Evolutionary conservation across 139 green algal genomes (phyloP).

Genomic region (Coelastrella sp.): DNA sequence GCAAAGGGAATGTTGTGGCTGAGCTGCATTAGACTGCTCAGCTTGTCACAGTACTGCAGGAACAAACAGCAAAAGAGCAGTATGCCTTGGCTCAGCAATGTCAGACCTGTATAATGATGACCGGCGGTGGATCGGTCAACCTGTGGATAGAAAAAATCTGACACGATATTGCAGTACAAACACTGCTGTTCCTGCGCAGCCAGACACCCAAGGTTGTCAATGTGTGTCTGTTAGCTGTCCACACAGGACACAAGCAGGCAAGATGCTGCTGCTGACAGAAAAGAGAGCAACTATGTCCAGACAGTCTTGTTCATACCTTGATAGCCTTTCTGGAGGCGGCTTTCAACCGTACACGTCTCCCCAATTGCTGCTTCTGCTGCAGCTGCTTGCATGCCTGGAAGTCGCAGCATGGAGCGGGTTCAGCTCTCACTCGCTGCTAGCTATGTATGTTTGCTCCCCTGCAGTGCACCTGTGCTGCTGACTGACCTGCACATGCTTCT

Average conservation of each 20-base stretch:
- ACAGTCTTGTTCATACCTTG: background rate
- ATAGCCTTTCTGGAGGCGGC: conserved; percentile 1
- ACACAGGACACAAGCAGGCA: background rate
- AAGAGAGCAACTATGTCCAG: background rate
- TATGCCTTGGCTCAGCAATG: background rate
- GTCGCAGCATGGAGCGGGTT: background rate
- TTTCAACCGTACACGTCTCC: background rate
- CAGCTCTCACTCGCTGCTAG: background rate
- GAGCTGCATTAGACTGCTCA: background rate
- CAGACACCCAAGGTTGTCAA: no score
- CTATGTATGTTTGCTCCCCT: background rate
- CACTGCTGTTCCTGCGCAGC: no score
- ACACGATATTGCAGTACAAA: no score
- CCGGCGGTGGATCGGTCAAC: no score
- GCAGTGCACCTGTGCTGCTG: background rate
- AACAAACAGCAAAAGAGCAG: background rate
- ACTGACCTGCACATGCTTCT: conserved; percentile 28
- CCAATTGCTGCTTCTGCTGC: conserved; percentile 31
- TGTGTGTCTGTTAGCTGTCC: background rate
- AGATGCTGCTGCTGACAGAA: background rate
- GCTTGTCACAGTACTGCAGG: conserved; percentile 23
- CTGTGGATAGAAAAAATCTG: no score
- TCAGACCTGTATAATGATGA: background rate
- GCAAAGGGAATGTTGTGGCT: background rate
- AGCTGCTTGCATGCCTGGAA: conserved; percentile 30